These are phyloP conservation scores for Globisporangium yorkense DNA, from an alignment of 352 stramenopile genomes.

Conservation along the genomic window DNA sequence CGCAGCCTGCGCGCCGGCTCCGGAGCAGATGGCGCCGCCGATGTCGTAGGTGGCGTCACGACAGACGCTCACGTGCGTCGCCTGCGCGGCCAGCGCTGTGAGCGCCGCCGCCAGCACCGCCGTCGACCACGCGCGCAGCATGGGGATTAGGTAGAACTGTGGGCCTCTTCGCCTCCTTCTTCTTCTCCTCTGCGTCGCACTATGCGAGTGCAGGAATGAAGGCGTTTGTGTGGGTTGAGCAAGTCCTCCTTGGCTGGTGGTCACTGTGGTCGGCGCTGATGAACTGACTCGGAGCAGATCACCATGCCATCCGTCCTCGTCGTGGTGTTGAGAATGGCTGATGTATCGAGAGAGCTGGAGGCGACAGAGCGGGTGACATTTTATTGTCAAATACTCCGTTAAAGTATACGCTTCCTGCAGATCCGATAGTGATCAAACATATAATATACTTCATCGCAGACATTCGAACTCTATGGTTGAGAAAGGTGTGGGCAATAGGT, in stretches of 20 bases:
- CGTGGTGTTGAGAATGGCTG: not conserved
- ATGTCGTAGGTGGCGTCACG: constrained; percentile 55
- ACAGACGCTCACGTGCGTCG: constrained; percentile 38
- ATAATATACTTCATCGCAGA: not conserved
- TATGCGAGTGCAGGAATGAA: not conserved
- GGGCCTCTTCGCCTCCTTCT: not conserved
- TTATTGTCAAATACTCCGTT: too few species aligned
- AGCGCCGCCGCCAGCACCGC: not conserved
- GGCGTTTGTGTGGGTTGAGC: not conserved
- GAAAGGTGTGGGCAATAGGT: not conserved
- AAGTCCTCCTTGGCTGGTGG: not conserved
- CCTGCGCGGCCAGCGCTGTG: constrained; percentile 6
- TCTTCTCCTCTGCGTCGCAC: not conserved
- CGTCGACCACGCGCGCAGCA: not conserved
- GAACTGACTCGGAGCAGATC: not conserved
- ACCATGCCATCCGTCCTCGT: not conserved
- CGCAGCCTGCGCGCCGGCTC: not conserved
- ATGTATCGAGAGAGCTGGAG: not conserved
- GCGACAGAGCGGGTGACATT: too few species aligned
- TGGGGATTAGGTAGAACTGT: not conserved
- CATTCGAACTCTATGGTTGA: not conserved
- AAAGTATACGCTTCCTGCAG: too few species aligned
- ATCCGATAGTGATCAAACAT: too few species aligned
- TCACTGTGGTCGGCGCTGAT: not conserved
- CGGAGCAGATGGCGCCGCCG: constrained; percentile 43